Evolutionary conservation across 129 eudicot species (phyloP), one percentile per base, ranked within the genome.

Genomic region (Heracleum sosnowskyi): DNA sequence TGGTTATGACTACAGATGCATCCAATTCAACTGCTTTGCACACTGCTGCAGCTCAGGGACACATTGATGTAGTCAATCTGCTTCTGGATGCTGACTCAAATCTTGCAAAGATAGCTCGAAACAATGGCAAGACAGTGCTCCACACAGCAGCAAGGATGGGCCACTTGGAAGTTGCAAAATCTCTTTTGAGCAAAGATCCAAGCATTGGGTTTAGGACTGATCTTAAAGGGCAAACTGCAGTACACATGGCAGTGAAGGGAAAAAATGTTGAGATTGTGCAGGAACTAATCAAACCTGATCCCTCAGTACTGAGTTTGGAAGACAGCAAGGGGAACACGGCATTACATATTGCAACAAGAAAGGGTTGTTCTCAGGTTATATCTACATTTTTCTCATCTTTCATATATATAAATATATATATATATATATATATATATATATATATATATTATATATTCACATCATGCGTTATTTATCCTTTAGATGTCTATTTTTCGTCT

Each of bases 181-280:
- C 96, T 4, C 89, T 95, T 22, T 76, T 95, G 71, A 82, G 83
- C 62, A 95, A 88, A 73, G 97, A 95, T 81, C 90, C 97, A 24
- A 86, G 85, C 77, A 96, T 92, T 74, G 90, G 94, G 76, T 90
- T 89, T 70, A 83, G 93, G 82, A 89, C 87, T 12, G 99, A 96
- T 80, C 81, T 88, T 44, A 96, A 96, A 84, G 99, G 99, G 24
- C 99, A 96, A 85, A 88, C 92, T 11, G 97, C 99, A 28, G 78
- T 96, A 66, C 99, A 92, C 82, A 96, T 96, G 99, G 99, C 99
- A 8, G 97, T 90, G n/a, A 96, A 96, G 80, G 97, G 97, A 31
- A 96, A 92, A 78, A 92, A 87, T 81, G 84, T 81, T 69, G 96
- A 92, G 31, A 90, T 92, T 68, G 97, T 96, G 82, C 79, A 76